Base-by-base conservation (phyloP, 2,329 filamentous ascomycete species). In the Didymella glomerata region DNA sequence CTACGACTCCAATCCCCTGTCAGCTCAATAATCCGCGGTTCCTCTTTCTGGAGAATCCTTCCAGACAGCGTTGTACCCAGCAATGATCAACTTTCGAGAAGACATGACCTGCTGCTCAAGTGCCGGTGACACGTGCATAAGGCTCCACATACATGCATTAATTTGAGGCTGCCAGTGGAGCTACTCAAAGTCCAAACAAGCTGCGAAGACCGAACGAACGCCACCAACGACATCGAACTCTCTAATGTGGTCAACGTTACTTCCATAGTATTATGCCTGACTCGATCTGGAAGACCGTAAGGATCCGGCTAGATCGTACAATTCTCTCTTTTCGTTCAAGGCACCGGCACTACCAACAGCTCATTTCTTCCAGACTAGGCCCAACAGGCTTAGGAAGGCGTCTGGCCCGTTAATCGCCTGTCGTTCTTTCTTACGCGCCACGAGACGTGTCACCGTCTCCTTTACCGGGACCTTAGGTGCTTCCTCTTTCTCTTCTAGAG, bases 331-430 rank as follows among this genome's bases (percentile, higher is more conserved):
- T 41, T 41, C n/a, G 20, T 41, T 14, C 20, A 22, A 6, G 20
- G 20, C 14, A 4, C 20, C 4, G 7, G 20, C 10, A 20, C 38
- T 41, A 8, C 14, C 4, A 27, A 13, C 7, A 7, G 10, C 45
- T 47, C 18, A 50, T 32, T 46, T 50, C 40, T 41, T 50, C 36
- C 32, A 46, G 9, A 46, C 32, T 16, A 51, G 4, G 3, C 46
- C 32, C 20, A 56, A 27, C 1, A 56, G 41, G 24, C 47, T 22
- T 16, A 47, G 32, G 20, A 50, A 56, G 24, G 18, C 47, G 20
- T 56, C 54, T 24, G 30, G 30, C 6, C 32, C 38, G 41, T 44
- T n/a, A n/a, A 22, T 6, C 13, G 27, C 22, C 9, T n/a, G 16
- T 20, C 1, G 9, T 13, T 18, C 28, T 13, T 53, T 46, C 24